Conservation (phyloP, 2,329 filamentous ascomycete species). For the Aspergillus transmontanensis region DNA sequence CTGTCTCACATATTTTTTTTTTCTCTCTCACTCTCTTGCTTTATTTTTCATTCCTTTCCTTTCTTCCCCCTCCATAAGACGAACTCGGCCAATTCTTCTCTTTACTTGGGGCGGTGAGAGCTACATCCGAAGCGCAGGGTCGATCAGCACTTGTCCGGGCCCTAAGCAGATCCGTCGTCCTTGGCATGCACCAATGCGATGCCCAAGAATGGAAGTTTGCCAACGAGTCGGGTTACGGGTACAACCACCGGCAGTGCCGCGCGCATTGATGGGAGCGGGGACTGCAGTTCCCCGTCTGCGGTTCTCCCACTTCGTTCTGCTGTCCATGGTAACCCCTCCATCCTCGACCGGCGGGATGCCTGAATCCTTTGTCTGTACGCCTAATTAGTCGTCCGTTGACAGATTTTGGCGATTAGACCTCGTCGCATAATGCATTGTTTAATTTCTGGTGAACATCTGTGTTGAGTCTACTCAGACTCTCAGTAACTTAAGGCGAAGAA, state of each 20-base stretch:
- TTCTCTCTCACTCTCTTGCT: neutral
- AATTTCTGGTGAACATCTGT: too few species aligned
- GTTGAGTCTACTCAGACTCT: too few species aligned
- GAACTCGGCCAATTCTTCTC: neutral
- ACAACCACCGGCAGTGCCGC: neutral
- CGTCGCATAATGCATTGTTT: neutral
- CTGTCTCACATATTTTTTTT: neutral
- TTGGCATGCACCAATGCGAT: neutral
- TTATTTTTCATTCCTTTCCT: neutral
- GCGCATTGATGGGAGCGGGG: neutral
- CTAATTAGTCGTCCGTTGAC: neutral
- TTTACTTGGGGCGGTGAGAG: neutral
- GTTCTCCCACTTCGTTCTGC: neutral
- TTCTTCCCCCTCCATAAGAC: neutral
- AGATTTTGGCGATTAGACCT: neutral
- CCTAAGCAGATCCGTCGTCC: conserved; percentile 1
- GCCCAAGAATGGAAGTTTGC: neutral
- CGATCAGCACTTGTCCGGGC: neutral
- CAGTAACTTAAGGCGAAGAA: too few species aligned
- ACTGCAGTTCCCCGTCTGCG: neutral
- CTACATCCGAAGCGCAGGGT: too few species aligned
- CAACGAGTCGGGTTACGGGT: conserved; percentile 5
- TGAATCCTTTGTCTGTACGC: neutral
- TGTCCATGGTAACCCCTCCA: neutral
- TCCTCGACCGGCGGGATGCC: conserved; percentile 1